Evolutionary conservation across 257 asterid genomes (phyloP), one percentile per base, ranked within the genome.

Genomic region (Leonotis leonurus): DNA sequence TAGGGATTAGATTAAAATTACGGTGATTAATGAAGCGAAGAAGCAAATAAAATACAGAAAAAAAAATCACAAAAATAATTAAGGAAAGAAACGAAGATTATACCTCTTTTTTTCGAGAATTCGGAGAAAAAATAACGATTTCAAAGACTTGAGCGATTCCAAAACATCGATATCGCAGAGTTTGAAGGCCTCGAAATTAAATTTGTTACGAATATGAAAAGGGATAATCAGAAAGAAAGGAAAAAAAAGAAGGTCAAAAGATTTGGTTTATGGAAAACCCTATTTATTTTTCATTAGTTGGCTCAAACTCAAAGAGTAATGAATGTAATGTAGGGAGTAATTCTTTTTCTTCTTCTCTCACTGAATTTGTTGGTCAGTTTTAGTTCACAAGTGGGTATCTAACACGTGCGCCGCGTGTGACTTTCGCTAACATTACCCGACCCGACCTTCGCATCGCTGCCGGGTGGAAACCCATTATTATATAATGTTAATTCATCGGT

Each of bases 21-120:
- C 12, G 24, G 50, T 20, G 68, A 68, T 71, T 36, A 57, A 71
- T 69, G 72, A 70, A 72, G 61, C 64, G 32, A 55, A 39, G 66
- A 24, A 35, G n/a, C 1, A 12, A 56, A 50, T 13, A n/a, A 33
- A n/a, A 43, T 26, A 6, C 50, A 60, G 54, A 48, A 24, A 50
- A n/a, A 59, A 18, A 78, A 71, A 12, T 3, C 52, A 14, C 25
- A 1, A 13, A 16, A 50, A 68, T 27, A 56, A 24, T 48, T 36
- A 73, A 37, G 39, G 26, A 54, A 60, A 48, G 17, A 7, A 14
- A 64, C 17, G 4, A 20, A 35, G 27, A 6, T 64, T 8, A 9
- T 61, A 76, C 81, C 79, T 70, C 56, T 50, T 65, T 30, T 33
- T 6, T 32, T 24, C 55, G 30, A 53, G 45, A 52, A 32, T 12